phyloP scores from a whole-genome alignment of 2,329 filamentous ascomycete genomes.

The Ilyonectria destructans region DNA sequence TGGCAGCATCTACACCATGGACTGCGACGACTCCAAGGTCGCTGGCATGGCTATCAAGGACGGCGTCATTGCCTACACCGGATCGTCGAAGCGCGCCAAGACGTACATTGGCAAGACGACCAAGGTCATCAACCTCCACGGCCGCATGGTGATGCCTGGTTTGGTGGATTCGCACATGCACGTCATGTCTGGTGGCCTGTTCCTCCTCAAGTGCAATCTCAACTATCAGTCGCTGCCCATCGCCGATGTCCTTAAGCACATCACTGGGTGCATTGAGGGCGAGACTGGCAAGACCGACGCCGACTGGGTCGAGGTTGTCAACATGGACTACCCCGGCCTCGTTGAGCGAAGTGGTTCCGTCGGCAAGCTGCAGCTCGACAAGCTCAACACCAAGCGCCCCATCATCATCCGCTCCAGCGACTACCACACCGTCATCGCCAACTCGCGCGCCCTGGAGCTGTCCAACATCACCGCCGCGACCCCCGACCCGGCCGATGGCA shows the following conservation, averaged over 20 bases:
- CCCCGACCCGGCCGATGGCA: slow-evolving; percentile 41
- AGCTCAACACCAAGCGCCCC: slow-evolving; percentile 42
- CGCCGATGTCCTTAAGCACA: slow-evolving; percentile 37
- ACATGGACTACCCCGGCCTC: slow-evolving; percentile 46
- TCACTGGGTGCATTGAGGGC: slow-evolving; percentile 45
- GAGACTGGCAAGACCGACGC: slow-evolving; percentile 42
- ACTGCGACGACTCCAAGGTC: slow-evolving; percentile 28
- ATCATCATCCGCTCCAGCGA: slow-evolving; percentile 46
- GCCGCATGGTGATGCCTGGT: slow-evolving; percentile 51
- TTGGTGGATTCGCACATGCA: slow-evolving; percentile 51
- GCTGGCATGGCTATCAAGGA: slow-evolving; percentile 42
- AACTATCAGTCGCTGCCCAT: slow-evolving; percentile 48
- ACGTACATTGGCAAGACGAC: slow-evolving; percentile 46
- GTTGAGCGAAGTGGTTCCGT: slow-evolving; percentile 41
- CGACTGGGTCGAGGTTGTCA: slow-evolving; percentile 49
- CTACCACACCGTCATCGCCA: slow-evolving; percentile 45
- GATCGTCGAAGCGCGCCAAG: slow-evolving; percentile 37
- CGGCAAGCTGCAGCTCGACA: slow-evolving; percentile 42
- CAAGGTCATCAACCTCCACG: slow-evolving; percentile 46
- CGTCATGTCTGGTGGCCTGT: slow-evolving; percentile 42
- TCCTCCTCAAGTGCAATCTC: slow-evolving; percentile 48
- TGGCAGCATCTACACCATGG: slow-evolving; percentile 49
- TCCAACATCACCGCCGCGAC: slow-evolving; percentile 44
- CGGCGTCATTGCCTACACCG: slow-evolving; percentile 44
- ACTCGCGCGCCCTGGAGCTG: slow-evolving; percentile 44